Evolutionary conservation across 495 filamentous ascomycete species (phyloP).

Genomic region (Aspergillus taichungensis): DNA sequence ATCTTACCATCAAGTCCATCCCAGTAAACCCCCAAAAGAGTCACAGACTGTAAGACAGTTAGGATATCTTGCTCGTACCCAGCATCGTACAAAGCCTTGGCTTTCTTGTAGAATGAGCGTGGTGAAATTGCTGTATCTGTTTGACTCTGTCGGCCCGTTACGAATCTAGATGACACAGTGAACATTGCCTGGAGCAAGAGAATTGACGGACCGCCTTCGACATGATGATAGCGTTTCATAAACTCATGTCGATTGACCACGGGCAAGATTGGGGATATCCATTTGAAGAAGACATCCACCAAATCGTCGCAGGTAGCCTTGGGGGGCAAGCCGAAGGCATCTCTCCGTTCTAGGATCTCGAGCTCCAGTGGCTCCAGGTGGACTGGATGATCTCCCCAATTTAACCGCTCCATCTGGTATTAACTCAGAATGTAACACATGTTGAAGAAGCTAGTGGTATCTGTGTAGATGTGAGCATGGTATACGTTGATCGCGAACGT

Average conservation of each 20-base stretch:
- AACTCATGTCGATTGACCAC: constrained; percentile 78
- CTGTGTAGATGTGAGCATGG: no score
- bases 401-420: no score
- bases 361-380: constrained; percentile 73
- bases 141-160: constrained; percentile 79
- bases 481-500: no score
- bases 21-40: constrained; percentile 93
- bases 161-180: constrained; percentile 76
- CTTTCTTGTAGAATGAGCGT: constrained; percentile 85
- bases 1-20: constrained; percentile 69
- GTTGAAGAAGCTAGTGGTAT: no score
- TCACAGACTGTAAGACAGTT: constrained; percentile 80
- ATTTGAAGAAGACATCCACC: constrained; percentile 77
- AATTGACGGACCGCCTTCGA: constrained; percentile 78
- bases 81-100: constrained; percentile 86
- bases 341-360: constrained; percentile 75
- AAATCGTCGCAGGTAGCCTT: constrained; percentile 74
- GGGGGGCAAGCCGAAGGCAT: constrained; percentile 77
- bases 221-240: constrained; percentile 74
- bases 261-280: constrained; percentile 82
- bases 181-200: constrained; percentile 76
- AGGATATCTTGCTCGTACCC: constrained; percentile 87
- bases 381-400: neutral
- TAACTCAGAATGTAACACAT: no score
- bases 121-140: constrained; percentile 77